Conservation (phyloP, 805 yeast genomes). For the Sungouiella blattae region DNA sequence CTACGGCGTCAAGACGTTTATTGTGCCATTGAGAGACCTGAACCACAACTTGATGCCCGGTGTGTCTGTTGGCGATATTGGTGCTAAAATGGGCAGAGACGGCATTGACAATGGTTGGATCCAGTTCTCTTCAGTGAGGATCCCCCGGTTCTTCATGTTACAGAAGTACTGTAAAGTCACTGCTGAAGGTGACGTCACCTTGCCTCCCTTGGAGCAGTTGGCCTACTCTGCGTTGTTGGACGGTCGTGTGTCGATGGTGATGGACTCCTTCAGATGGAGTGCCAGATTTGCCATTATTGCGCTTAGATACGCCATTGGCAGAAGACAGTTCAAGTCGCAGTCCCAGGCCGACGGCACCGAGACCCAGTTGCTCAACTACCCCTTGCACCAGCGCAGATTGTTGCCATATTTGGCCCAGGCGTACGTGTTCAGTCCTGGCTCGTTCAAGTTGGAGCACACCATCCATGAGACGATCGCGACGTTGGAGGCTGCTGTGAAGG, state of each 20-base stretch:
- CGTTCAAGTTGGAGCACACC: constrained; percentile 15
- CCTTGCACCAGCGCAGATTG: constrained; percentile 19
- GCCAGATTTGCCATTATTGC: constrained; percentile 19
- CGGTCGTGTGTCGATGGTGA: constrained; percentile 19
- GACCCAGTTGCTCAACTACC: constrained; percentile 20
- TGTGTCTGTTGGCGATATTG: constrained; percentile 20
- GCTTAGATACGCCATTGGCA: constrained; percentile 18
- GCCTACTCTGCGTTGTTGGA: constrained; percentile 19
- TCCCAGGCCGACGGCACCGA: constrained; percentile 21
- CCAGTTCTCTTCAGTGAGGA: constrained; percentile 18
- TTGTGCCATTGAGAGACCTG: constrained; percentile 19
- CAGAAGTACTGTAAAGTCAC: constrained; percentile 18
- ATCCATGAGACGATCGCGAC: constrained; percentile 10
- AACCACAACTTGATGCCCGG: constrained; percentile 19
- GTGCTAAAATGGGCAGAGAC: constrained; percentile 22
- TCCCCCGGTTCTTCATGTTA: constrained; percentile 20
- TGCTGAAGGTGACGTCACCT: constrained; percentile 14
- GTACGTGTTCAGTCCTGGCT: constrained; percentile 16
- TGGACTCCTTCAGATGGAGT: constrained; percentile 19
- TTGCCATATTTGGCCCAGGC: constrained; percentile 20
- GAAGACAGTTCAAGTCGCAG: constrained; percentile 18
- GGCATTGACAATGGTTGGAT: constrained; percentile 23
- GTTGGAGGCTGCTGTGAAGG: constrained; percentile 15
- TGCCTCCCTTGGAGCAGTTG: constrained; percentile 19
- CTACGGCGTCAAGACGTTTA: constrained; percentile 20